A percentile compares a stretch with the other conserved stretches of the same genome.
Conservation (phyloP, 169 alveolate genomes). For the Fabrea salina region DNA sequence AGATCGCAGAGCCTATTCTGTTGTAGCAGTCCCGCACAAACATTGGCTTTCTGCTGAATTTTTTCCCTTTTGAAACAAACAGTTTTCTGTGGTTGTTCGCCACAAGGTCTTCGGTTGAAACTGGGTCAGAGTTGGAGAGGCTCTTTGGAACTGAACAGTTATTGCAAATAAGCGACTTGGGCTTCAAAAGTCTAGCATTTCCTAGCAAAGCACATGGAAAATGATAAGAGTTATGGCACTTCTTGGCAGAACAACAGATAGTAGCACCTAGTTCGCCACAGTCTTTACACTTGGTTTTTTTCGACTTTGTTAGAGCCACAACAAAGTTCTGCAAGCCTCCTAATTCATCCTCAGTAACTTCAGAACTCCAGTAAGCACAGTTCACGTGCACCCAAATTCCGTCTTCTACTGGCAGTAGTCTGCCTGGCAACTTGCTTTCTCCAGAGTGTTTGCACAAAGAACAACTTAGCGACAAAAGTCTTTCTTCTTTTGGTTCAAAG, state of each 20-base stretch:
- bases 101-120: background rate
- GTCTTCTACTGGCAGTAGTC: constrained; percentile 50
- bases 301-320: constrained; percentile 30
- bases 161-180: background rate
- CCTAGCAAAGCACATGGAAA: constrained; percentile 59
- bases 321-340: constrained; percentile 44
- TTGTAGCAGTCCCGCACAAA: background rate
- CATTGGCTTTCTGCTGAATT: background rate
- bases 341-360: constrained; percentile 41
- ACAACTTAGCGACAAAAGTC: constrained; percentile 8
- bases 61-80: background rate
- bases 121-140: background rate
- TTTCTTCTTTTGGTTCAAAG: background rate
- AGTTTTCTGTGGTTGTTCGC: background rate
- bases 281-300: constrained; percentile 35
- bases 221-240: constrained; percentile 52
- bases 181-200: background rate
- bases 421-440: constrained; percentile 43
- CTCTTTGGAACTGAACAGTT: background rate
- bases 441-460: constrained; percentile 42
- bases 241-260: constrained; percentile 37
- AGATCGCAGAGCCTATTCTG: constrained; percentile 17
- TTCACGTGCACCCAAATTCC: constrained; percentile 53
- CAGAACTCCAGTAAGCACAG: constrained; percentile 60
- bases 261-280: constrained; percentile 53